Conservation (phyloP, 2,329 filamentous ascomycete genomes). For the Pseudonectria buxi region DNA sequence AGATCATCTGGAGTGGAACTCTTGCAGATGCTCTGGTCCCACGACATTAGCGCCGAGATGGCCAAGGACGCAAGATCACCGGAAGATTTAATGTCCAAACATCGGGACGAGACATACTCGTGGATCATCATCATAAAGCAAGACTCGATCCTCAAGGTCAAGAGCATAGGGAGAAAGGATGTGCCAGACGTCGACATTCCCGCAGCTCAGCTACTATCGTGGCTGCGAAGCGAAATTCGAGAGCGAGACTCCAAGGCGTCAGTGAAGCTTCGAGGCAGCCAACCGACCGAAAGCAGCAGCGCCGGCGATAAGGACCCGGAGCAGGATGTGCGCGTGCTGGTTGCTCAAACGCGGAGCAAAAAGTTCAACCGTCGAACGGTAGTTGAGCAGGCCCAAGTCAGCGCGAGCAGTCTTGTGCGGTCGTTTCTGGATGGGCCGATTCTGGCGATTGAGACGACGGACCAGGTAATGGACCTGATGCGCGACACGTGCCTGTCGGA, state of each 20-base stretch:
- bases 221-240: constrained; percentile 75
- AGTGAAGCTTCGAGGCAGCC: constrained; percentile 32
- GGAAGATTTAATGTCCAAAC: constrained; percentile 71
- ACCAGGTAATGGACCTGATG: constrained; percentile 73
- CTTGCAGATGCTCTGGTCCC: constrained; percentile 70
- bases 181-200: constrained; percentile 69
- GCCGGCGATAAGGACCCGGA: constrained; percentile 36
- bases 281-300: constrained; percentile 22
- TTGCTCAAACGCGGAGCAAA: constrained; percentile 76
- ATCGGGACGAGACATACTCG: constrained; percentile 69
- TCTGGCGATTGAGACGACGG: constrained; percentile 79
- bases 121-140: constrained; percentile 89
- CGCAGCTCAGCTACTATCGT: constrained; percentile 64
- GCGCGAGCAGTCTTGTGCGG: constrained; percentile 56
- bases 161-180: constrained; percentile 70
- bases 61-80: constrained; percentile 71
- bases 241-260: constrained; percentile 63
- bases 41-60: constrained; percentile 83
- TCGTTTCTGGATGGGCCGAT: constrained; percentile 73
- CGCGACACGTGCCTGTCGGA: constrained; percentile 69
- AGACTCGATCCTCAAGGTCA: constrained; percentile 69
- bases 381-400: constrained; percentile 66
- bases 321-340: constrained; percentile 77
- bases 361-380: constrained; percentile 86
- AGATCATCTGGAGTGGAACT: constrained; percentile 71